These are phyloP conservation scores for Epichloe brachyelytri DNA, from an alignment of 2,329 filamentous ascomycete species.

Conservation along the genomic window DNA sequence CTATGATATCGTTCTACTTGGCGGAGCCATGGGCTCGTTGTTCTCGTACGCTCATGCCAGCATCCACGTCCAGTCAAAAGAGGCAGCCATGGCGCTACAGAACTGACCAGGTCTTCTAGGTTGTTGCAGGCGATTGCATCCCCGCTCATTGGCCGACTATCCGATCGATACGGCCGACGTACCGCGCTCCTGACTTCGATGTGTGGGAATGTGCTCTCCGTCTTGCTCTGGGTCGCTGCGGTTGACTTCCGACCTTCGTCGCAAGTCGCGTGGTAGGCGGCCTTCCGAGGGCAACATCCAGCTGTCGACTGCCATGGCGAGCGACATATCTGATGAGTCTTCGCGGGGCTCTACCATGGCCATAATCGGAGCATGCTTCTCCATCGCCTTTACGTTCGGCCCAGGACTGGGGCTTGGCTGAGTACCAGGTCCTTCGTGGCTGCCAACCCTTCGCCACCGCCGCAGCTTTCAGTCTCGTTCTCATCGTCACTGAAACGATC, in stretches of 20 bases:
- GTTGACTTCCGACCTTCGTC: constrained; percentile 94
- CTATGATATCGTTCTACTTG: constrained; percentile 93
- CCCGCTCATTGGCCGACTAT: constrained; percentile 78
- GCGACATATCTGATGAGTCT: constrained; percentile 80
- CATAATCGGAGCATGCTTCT: constrained; percentile 91
- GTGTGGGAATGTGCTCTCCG: constrained; percentile 83
- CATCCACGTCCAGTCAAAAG: neutral
- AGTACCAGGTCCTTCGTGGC: constrained; percentile 65
- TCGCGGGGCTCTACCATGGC: constrained; percentile 89
- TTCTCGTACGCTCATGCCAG: constrained; percentile 46
- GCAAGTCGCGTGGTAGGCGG: constrained; percentile 88
- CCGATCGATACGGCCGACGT: constrained; percentile 77
- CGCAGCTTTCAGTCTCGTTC: constrained; percentile 70
- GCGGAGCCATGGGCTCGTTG: constrained; percentile 82
- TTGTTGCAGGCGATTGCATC: constrained; percentile 86
- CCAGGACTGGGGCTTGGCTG: constrained; percentile 78
- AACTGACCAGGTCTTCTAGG: constrained; percentile 26
- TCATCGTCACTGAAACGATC: constrained; percentile 76
- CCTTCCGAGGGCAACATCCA: constrained; percentile 95
- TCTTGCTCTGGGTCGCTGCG: constrained; percentile 86
- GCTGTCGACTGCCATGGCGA: constrained; percentile 88
- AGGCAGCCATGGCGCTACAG: neutral
- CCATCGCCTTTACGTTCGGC: constrained; percentile 91
- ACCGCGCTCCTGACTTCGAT: constrained; percentile 83
- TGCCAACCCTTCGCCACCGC: constrained; percentile 86